Evolutionary conservation across 2,329 filamentous ascomycete genomes (phyloP), one percentile per base, ranked within the genome.

Genomic region (Chaetomiaceae sp.): DNA sequence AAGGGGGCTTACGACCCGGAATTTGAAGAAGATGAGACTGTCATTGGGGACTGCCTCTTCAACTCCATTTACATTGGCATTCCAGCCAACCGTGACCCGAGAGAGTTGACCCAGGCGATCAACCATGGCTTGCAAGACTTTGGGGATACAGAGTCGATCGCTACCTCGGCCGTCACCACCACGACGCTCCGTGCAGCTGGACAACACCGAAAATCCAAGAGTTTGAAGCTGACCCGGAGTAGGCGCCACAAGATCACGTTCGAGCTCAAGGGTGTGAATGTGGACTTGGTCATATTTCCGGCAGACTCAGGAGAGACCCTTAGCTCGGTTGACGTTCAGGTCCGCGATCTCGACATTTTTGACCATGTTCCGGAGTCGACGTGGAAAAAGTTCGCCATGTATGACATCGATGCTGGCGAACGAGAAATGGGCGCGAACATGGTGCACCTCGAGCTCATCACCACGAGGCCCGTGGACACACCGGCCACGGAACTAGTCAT

Each of bases 61-160:
- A 97, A 99, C 67, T 99, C 94, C 0, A 96, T 99, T 50, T 99
- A 96, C 73, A 96, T 99, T 62, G 90, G 89, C 13, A 88, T 99
- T 16, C 88, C 92, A 0, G 80, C 88, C 10, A 94, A 91, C 61
- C 83, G 86, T 53, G 92, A 97, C 62, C 90, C 90, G 5, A 82
- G 82, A 48, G 89, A 95, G 27, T 78, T 97, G 9, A 78, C 89
- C 4, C 81, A 83, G 41, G 88, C 87, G 34, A 96, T 99, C 69
- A 96, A 96, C 65, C 84, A 87, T 53, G 84, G 92, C 32, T 80
- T 97, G 43, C 89, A 96, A 60, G 92, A 97, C 63, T 80, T 87
- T 51, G 81, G 79, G 4, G 94, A 97, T 65, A 96, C 91, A 0
- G 91, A 92, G 59, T 96, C 91, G 51, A 81, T 95, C 62, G 86